These are phyloP conservation scores for Neurospora sp. DNA, from an alignment of 495 filamentous ascomycete species.

Conservation along the genomic window DNA sequence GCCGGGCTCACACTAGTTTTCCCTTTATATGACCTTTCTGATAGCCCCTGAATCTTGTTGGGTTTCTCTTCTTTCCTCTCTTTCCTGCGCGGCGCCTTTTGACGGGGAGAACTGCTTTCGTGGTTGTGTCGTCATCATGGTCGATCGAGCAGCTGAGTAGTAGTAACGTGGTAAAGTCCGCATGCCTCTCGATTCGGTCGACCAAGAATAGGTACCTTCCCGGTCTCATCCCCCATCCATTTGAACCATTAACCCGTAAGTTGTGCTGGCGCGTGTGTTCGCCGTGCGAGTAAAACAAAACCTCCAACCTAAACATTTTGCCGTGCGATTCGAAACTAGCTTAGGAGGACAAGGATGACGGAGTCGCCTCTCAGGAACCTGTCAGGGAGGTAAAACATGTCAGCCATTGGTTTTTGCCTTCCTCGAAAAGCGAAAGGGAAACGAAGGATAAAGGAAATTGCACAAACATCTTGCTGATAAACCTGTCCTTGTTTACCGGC, in stretches of 20 bases:
- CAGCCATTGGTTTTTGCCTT: conserved; percentile 7
- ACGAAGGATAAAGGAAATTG: background rate
- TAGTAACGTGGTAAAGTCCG: background rate
- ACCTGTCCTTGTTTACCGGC: conserved; percentile 94
- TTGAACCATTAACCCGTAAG: background rate
- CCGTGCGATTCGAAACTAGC: conserved; percentile 32
- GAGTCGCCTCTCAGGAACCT: conserved; percentile 93
- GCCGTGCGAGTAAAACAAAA: background rate
- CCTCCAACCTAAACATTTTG: background rate
- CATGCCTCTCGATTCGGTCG: background rate
- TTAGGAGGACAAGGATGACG: conserved; percentile 86
- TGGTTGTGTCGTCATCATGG: background rate
- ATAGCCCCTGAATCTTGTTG: background rate
- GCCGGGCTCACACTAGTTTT: background rate
- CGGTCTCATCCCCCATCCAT: background rate
- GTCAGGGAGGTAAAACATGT: conserved; percentile 6
- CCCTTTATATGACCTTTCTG: background rate
- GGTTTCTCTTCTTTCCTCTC: background rate
- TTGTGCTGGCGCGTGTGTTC: background rate
- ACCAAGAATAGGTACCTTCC: background rate
- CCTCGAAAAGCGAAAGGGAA: background rate
- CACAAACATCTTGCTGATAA: conserved; percentile 94
- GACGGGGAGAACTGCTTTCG: background rate
- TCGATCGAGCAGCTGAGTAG: background rate
- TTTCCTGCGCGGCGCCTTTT: background rate